Conservation (phyloP, 371 early-diverging fungal species). For the Lichtheimia hyalospora region DNA sequence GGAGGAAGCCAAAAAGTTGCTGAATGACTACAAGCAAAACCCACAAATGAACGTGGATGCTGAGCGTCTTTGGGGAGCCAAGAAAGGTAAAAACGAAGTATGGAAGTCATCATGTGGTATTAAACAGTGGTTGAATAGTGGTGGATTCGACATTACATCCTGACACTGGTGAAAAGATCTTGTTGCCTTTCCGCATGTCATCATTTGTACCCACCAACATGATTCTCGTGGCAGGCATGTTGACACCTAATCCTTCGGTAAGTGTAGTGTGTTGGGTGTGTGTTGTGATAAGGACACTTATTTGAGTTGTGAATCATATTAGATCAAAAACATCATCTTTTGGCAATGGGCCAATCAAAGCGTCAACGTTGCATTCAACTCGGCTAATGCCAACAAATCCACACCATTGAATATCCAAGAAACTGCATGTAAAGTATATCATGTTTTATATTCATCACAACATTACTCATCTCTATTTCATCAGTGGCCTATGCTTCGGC, state of each 20-base stretch:
- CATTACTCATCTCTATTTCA: background rate
- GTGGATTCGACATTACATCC: slow-evolving; percentile 82
- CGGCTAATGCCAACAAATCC: slow-evolving; percentile 83
- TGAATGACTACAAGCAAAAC: slow-evolving; percentile 57
- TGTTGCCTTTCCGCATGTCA: slow-evolving; percentile 85
- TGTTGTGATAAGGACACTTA: background rate
- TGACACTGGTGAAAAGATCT: slow-evolving; percentile 78
- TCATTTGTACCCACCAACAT: slow-evolving; percentile 85
- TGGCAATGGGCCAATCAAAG: slow-evolving; percentile 89
- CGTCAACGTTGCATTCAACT: slow-evolving; percentile 86
- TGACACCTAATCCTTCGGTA: slow-evolving; percentile 80
- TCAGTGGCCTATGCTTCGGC: slow-evolving; percentile 74
- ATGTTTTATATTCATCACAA: too few species aligned
- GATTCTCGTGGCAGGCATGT: slow-evolving; percentile 78
- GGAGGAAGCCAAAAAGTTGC: slow-evolving; percentile 56
- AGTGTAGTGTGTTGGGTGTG: background rate
- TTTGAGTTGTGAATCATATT: background rate
- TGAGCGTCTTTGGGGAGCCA: slow-evolving; percentile 71
- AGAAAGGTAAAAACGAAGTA: slow-evolving; percentile 63
- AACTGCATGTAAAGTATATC: slow-evolving; percentile 54
- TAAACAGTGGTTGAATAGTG: slow-evolving; percentile 24
- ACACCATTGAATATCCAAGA: slow-evolving; percentile 72
- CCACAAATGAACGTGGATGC: slow-evolving; percentile 32
- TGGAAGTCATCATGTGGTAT: too few species aligned
- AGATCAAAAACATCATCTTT: slow-evolving; percentile 70